Conservation (phyloP, 305 asterid genomes). For the Solanum chacoense region DNA sequence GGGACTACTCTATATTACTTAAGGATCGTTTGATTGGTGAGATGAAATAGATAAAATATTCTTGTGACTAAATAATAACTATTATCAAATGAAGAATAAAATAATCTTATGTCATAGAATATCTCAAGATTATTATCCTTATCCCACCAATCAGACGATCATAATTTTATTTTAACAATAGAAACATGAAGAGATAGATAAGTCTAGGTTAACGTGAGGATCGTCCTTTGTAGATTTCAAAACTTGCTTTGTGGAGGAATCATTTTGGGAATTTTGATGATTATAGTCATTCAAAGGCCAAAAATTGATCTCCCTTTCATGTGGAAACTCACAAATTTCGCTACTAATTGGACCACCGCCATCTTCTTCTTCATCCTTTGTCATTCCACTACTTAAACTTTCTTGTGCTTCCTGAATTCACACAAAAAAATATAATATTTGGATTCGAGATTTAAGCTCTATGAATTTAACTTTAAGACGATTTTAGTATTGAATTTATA, state of each 20-base stretch:
- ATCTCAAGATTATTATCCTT: not conserved
- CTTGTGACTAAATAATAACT: not conserved
- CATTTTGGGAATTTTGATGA: not conserved
- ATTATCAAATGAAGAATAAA: not conserved
- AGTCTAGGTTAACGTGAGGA: not conserved
- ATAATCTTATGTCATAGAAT: not conserved
- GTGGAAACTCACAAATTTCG: not conserved
- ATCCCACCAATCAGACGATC: not conserved
- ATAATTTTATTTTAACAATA: not conserved
- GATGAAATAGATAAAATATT: not conserved
- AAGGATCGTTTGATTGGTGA: not conserved
- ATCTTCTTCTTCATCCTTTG: not conserved
- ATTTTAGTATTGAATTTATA: not conserved
- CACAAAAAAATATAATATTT: not conserved
- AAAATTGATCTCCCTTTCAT: not conserved
- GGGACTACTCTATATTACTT: not conserved
- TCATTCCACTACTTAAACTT: slow-evolving; percentile 4
- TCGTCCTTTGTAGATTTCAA: not conserved
- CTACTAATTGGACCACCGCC: not conserved
- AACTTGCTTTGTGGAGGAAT: not conserved
- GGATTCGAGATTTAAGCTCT: not conserved
- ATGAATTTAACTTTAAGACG: not conserved
- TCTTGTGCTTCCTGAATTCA: slow-evolving; percentile 1
- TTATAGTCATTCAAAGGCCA: not conserved
- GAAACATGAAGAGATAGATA: not conserved